These are phyloP conservation scores for Microsporum canis DNA, from an alignment of 2,329 filamentous ascomycete species.

Conservation along the genomic window DNA sequence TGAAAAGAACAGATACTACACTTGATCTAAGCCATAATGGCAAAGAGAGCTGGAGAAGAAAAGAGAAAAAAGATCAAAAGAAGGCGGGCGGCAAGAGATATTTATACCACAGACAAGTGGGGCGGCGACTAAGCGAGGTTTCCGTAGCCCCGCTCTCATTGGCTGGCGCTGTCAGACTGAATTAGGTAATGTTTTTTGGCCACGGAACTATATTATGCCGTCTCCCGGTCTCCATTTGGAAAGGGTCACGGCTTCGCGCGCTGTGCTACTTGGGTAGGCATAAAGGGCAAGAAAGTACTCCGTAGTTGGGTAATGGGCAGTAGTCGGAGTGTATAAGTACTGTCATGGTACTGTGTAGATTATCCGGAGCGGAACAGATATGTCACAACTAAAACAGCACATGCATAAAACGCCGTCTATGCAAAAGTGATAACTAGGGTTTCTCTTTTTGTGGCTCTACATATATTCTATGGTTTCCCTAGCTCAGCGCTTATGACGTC, in stretches of 20 bases:
- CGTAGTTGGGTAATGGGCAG: neutral
- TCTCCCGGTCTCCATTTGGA: neutral
- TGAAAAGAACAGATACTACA: conserved; percentile 96
- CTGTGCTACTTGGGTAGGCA: neutral
- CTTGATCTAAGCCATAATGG: conserved; percentile 70
- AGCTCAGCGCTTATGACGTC: conserved; percentile 51
- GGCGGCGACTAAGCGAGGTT: conserved; percentile 12
- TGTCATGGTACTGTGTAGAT: no score
- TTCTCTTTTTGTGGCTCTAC: neutral
- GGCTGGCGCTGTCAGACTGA: neutral
- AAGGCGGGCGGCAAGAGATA: conserved; percentile 11
- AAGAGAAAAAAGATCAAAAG: conserved; percentile 32
- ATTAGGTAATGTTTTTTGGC: neutral
- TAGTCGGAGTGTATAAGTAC: neutral
- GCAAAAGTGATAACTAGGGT: neutral
- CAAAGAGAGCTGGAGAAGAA: conserved; percentile 41
- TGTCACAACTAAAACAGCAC: neutral
- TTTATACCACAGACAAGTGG: conserved; percentile 22
- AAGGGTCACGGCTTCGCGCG: neutral
- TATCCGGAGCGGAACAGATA: no score
- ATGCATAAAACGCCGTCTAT: neutral
- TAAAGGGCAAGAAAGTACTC: neutral
- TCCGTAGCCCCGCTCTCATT: conserved; percentile 1
- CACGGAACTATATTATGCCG: neutral
- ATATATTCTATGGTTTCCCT: neutral